A percentile compares a stretch with the other conserved stretches of the same genome.
Conservation (phyloP, 1,284 basidiomycete species). For the Pisolithus thermaeus region DNA sequence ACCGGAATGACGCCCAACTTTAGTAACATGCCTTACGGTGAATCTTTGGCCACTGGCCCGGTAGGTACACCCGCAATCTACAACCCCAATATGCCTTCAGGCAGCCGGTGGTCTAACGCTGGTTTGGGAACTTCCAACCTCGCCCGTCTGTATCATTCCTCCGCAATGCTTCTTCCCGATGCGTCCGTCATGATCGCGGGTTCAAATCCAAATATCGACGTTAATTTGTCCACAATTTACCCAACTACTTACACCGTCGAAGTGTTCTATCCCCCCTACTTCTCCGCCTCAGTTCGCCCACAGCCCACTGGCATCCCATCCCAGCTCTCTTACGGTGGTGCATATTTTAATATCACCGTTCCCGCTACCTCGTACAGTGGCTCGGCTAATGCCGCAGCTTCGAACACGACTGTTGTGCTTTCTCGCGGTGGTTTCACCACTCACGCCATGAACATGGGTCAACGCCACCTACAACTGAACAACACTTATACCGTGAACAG, state of each 20-base stretch:
- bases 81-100: constrained; percentile 59
- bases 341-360: constrained; percentile 61
- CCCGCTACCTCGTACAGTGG: constrained; percentile 62
- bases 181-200: constrained; percentile 85
- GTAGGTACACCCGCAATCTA: constrained; percentile 71
- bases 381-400: constrained; percentile 61
- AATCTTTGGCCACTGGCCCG: constrained; percentile 63
- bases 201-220: constrained; percentile 91
- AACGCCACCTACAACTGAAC: constrained; percentile 43
- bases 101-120: constrained; percentile 68
- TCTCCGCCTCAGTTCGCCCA: constrained; percentile 71
- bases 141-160: constrained; percentile 83
- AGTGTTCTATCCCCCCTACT: constrained; percentile 83
- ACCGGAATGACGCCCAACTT: constrained; percentile 43
- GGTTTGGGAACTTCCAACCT: constrained; percentile 60
- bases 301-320: constrained; percentile 65
- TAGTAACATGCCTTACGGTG: constrained; percentile 53
- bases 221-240: constrained; percentile 61
- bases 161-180: constrained; percentile 85
- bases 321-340: constrained; percentile 82
- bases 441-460: constrained; percentile 68
- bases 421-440: constrained; percentile 73
- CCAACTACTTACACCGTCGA: constrained; percentile 86
- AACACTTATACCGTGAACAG: constrained; percentile 51
- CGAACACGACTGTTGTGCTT: constrained; percentile 68